Evolutionary conservation across 352 stramenopile species (phyloP), one percentile per base, ranked within the genome.

Genomic region (Globisporangium middletonii): DNA sequence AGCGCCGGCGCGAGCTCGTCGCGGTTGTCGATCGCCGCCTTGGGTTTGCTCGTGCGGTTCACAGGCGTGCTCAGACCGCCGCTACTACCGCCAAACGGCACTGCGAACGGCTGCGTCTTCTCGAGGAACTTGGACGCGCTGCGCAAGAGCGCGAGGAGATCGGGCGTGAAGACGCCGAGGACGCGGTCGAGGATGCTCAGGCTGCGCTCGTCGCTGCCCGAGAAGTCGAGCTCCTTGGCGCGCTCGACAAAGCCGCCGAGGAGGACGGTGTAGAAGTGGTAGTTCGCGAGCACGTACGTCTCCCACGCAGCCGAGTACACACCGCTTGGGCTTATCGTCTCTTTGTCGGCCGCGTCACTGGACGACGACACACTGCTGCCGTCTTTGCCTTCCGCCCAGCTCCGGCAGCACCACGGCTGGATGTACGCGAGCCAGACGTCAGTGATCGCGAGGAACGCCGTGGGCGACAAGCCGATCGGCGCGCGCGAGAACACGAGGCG

Each of bases 401-500:
- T 67, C 19, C 76, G 61, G 57, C 86, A 95, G 63, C 80, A 69
- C 86, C 86, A 95, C 18, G 86, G 86, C 64, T 92, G 82, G 30
- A 95, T 78, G 66, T 91, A 95, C 27, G 86, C 83, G 41, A 95
- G 77, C 78, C 83, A 94, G 54, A 95, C 86, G 53, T 95, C 83
- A 23, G 78, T 77, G 55, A 95, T 89, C 6, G 83, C 80, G 48
- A 86, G 64, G 50, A 94, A 95, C 4, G 82, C 79, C n/a, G 79
- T 90, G 0, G 86, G 72, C 19, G 83, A 91, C 2, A 92, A 65
- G 7, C 75, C 80, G 55, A 92, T 92, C 0, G 86, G 79, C 23
- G 80, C 80, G 28, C 86, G 77, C 1, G 83, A 91, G 66, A 95
- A 95, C 35, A 92, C 81, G 15, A 95, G 68, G 0, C 83, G 78